These are phyloP conservation scores for Omphalotus olearius DNA, from an alignment of 1,284 basidiomycete species.

Conservation along the genomic window DNA sequence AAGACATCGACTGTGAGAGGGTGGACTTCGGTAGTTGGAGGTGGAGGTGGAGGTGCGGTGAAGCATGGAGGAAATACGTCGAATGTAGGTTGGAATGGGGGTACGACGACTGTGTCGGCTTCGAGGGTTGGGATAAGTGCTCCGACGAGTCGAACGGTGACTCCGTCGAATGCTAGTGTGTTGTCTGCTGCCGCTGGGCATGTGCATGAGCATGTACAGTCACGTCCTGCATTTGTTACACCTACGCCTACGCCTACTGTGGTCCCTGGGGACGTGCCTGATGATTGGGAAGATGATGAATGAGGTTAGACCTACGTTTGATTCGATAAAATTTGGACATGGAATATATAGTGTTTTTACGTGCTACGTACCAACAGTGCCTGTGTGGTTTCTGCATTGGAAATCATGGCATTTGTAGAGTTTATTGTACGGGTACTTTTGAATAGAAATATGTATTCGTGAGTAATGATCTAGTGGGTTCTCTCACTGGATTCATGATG, in stretches of 20 bases:
- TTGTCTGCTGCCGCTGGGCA: neutral
- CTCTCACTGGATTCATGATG: no score
- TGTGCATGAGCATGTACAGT: neutral
- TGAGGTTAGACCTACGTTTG: slow-evolving; percentile 7
- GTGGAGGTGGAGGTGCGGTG: neutral
- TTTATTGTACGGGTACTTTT: no score
- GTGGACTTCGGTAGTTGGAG: slow-evolving; percentile 11
- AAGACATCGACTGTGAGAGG: neutral
- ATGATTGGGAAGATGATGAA: slow-evolving; percentile 52
- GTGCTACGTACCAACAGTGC: no score
- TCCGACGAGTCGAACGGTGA: neutral
- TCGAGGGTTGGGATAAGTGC: no score
- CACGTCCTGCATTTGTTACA: neutral
- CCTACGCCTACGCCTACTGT: neutral
- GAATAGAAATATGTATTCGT: no score
- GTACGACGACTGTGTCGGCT: no score
- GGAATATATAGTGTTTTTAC: no score
- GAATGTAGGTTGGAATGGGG: neutral
- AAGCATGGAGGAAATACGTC: neutral
- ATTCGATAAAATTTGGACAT: no score
- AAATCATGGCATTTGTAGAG: no score
- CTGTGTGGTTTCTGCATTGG: no score
- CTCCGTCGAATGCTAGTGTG: neutral
- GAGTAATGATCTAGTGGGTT: no score
- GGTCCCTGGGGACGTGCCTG: slow-evolving; percentile 32